Conservation (phyloP, 2,329 filamentous ascomycete genomes). For the Botrytis galanthina region DNA sequence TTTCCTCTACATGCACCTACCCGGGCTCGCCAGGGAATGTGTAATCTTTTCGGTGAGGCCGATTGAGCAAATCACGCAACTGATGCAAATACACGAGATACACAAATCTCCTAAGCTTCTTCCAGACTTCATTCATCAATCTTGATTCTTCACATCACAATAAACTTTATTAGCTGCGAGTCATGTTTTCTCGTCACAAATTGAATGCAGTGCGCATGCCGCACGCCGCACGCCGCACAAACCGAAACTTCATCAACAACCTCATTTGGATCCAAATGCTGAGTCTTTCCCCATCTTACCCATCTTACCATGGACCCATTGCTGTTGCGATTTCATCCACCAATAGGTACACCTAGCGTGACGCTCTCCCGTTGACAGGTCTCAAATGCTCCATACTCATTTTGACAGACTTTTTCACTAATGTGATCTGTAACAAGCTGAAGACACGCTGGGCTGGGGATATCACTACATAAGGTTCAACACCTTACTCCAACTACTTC, state of each 20-base stretch:
- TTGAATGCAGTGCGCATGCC: not conserved
- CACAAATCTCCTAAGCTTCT: not conserved
- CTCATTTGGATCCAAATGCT: not conserved
- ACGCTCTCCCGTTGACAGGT: constrained; percentile 1
- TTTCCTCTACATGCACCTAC: constrained; percentile 10
- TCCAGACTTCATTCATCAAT: not conserved
- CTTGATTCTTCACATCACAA: not conserved
- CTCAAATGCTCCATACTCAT: constrained; percentile 8
- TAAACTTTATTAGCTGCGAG: not conserved
- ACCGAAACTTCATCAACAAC: not conserved
- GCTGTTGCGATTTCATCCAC: not conserved
- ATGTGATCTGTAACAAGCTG: not conserved
- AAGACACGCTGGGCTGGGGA: not conserved
- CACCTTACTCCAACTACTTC: not conserved
- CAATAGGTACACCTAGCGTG: not conserved
- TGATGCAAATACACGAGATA: not conserved
- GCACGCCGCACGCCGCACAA: not conserved
- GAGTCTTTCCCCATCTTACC: not conserved
- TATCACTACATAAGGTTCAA: constrained; percentile 1
- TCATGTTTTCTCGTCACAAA: constrained; percentile 2
- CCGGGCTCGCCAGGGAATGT: not conserved
- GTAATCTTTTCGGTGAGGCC: constrained; percentile 5
- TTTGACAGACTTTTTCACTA: not conserved
- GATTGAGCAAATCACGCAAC: not conserved
- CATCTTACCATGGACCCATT: not conserved